These are phyloP conservation scores for Chrysoporthe austroafricana DNA, from an alignment of 2,329 filamentous ascomycete genomes.

Conservation along the genomic window DNA sequence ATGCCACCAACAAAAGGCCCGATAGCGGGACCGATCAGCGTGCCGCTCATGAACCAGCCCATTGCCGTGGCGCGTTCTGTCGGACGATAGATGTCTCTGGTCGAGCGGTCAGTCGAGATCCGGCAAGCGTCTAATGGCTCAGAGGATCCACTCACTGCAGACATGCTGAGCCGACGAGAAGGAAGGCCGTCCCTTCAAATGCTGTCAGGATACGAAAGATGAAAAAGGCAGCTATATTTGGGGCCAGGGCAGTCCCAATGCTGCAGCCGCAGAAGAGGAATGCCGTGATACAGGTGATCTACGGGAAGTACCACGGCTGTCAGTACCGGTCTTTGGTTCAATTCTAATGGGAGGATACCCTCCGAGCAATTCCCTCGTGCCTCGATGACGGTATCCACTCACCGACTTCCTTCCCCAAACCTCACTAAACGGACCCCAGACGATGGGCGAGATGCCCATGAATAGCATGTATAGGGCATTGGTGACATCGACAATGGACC, in stretches of 20 bases:
- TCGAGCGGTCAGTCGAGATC: background rate
- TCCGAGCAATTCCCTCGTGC: no score
- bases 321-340: constrained; percentile 4
- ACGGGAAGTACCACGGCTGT: background rate
- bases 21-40: constrained; percentile 66
- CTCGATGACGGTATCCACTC: constrained; percentile 30
- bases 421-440: constrained; percentile 69
- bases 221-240: constrained; percentile 68
- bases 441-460: constrained; percentile 68
- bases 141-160: constrained; percentile 48
- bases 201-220: constrained; percentile 71
- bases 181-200: constrained; percentile 70
- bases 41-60: constrained; percentile 68
- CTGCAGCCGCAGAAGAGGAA: constrained; percentile 66
- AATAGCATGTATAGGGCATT: constrained; percentile 73
- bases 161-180: constrained; percentile 67
- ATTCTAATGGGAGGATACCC: no score
- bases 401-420: constrained; percentile 57
- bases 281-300: constrained; percentile 59
- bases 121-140: background rate
- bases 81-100: constrained; percentile 57
- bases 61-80: constrained; percentile 68
- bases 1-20: constrained; percentile 69
- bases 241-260: constrained; percentile 67
- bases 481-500: constrained; percentile 66